phyloP scores from a whole-genome alignment of 108 stramenopile genomes.

The Poteriospumella lacustris region DNA sequence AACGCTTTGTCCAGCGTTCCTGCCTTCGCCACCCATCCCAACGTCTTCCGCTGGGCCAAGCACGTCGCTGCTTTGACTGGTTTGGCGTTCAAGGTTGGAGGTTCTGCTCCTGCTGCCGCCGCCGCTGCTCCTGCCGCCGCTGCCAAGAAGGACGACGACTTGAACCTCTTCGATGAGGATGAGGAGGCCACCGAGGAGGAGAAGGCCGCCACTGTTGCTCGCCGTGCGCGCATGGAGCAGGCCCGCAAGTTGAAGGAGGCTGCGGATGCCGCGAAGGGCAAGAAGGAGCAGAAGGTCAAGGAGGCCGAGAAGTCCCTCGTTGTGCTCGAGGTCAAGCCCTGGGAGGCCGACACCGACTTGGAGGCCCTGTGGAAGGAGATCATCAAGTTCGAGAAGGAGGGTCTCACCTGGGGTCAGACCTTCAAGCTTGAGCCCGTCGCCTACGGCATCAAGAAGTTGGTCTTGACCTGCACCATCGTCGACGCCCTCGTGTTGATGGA shows the following conservation, averaged over 20 bases:
- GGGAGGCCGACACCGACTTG: constrained; percentile 50
- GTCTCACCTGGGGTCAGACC: constrained; percentile 42
- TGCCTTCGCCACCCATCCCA: background rate
- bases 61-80: background rate
- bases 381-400: constrained; percentile 30
- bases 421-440: constrained; percentile 41
- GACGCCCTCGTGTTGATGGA: constrained; percentile 35
- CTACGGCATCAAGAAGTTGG: constrained; percentile 44
- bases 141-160: constrained; percentile 35
- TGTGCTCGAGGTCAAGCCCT: constrained; percentile 51
- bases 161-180: constrained; percentile 48
- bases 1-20: background rate
- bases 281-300: constrained; percentile 45
- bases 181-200: constrained; percentile 27
- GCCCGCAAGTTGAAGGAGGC: constrained; percentile 17
- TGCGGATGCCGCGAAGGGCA: constrained; percentile 36
- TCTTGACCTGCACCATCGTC: constrained; percentile 39
- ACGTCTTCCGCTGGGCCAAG: constrained; percentile 25
- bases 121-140: constrained; percentile 10
- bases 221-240: constrained; percentile 27
- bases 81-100: background rate
- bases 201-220: constrained; percentile 4
- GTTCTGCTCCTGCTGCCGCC: background rate
- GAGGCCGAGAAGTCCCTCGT: constrained; percentile 37
- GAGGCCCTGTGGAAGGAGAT: constrained; percentile 40